Percentiles rank a stretch among this genome's conserved stretches.
These are phyloP conservation scores for Heliosperma pusillum DNA, from an alignment of 148 eudicot genomes.

Conservation along the genomic window DNA sequence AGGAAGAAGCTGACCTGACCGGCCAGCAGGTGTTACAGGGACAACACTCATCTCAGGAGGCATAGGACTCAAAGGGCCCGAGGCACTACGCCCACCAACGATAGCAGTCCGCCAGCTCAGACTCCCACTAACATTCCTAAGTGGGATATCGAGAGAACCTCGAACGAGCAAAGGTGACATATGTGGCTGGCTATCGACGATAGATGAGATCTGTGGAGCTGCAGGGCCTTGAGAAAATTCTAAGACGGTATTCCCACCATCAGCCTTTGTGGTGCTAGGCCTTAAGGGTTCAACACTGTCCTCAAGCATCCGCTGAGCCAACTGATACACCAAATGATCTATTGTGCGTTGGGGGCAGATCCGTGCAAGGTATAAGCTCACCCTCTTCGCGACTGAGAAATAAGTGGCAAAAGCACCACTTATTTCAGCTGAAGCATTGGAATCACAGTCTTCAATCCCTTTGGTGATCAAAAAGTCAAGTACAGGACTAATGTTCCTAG, in stretches of 20 bases:
- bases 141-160: slow-evolving; percentile 92
- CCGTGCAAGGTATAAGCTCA: slow-evolving; percentile 90
- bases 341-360: slow-evolving; percentile 96
- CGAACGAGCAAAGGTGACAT: slow-evolving; percentile 98
- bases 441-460: slow-evolving; percentile 99
- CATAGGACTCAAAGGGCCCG: slow-evolving; percentile 93
- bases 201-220: slow-evolving; percentile 58
- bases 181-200: slow-evolving; percentile 84
- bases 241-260: slow-evolving; percentile 55
- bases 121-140: slow-evolving; percentile 83
- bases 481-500: slow-evolving; percentile 93
- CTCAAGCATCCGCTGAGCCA: slow-evolving; percentile 91
- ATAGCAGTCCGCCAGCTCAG: slow-evolving; percentile 91
- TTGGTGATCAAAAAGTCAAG: slow-evolving; percentile 90
- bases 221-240: slow-evolving; percentile 94
- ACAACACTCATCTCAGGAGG: slow-evolving; percentile 84
- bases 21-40: slow-evolving; percentile 76
- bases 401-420: slow-evolving; percentile 98
- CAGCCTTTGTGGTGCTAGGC: slow-evolving; percentile 57
- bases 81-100: slow-evolving; percentile 91
- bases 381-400: slow-evolving; percentile 96
- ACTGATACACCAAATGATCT: slow-evolving; percentile 92
- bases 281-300: slow-evolving; percentile 82
- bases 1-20: slow-evolving; percentile 96
- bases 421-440: slow-evolving; percentile 97